phyloP scores from a whole-genome alignment of 2,329 filamentous ascomycete species.

The Trichoderma atroviride region DNA sequence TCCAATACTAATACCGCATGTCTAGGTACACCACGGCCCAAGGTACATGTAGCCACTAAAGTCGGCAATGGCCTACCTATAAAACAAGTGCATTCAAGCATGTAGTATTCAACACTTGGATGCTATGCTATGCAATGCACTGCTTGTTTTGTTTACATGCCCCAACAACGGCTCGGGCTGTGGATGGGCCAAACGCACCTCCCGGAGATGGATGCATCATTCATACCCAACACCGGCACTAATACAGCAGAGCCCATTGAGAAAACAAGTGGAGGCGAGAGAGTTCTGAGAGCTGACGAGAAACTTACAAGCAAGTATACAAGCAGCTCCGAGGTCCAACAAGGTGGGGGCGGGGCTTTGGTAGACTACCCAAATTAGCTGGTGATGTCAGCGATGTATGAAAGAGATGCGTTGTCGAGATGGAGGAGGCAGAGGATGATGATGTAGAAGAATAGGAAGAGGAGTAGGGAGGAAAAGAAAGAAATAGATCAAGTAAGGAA shows the following conservation, averaged over 20 bases:
- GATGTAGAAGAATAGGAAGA: not conserved
- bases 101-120: not conserved
- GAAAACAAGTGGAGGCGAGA: constrained; percentile 2
- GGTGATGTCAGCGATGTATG: constrained; percentile 18
- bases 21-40: not conserved
- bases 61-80: not conserved
- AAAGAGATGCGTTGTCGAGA: not conserved
- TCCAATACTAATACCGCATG: not conserved
- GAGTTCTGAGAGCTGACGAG: not conserved
- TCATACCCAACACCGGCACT: not conserved
- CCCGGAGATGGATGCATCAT: not conserved
- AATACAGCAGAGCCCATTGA: not conserved
- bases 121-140: not conserved
- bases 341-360: constrained; percentile 18
- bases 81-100: not conserved
- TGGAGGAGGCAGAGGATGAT: not conserved
- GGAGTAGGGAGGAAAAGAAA: not conserved
- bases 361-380: not conserved
- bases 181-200: not conserved
- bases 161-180: not conserved
- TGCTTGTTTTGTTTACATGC: not conserved
- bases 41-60: not conserved
- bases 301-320: not conserved
- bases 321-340: not conserved
- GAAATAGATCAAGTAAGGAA: not conserved